Percentiles rank a stretch among this genome's conserved stretches.
Conservation (phyloP, 2,329 filamentous ascomycete species). For the Cordyceps cateniannulata region DNA sequence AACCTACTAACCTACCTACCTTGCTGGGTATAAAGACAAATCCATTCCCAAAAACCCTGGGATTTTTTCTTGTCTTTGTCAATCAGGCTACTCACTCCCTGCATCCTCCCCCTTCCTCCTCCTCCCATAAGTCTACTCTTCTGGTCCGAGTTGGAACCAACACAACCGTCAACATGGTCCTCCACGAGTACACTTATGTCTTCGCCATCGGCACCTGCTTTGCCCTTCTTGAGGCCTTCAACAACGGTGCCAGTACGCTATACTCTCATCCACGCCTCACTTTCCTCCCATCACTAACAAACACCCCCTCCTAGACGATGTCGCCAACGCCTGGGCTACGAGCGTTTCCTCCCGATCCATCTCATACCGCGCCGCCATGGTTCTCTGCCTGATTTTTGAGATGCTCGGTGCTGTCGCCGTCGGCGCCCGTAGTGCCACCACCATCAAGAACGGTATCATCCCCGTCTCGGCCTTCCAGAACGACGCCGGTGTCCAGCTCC, state of each 20-base stretch:
- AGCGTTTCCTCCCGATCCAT: conserved; percentile 74
- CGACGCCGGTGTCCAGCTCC: conserved; percentile 60
- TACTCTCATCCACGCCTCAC: background rate
- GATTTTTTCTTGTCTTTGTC: background rate
- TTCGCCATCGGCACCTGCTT: conserved; percentile 72
- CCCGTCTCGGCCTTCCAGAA: conserved; percentile 50
- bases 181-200: conserved; percentile 61
- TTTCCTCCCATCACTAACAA: background rate
- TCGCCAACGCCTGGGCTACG: conserved; percentile 78
- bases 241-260: conserved; percentile 69
- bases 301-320: conserved; percentile 53
- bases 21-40: background rate
- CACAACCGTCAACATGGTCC: conserved; percentile 40
- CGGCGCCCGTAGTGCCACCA: conserved; percentile 63
- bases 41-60: background rate
- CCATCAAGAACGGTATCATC: conserved; percentile 75
- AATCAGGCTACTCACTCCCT: background rate
- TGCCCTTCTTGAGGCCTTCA: conserved; percentile 70
- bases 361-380: conserved; percentile 62
- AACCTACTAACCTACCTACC: no score
- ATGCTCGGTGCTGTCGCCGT: conserved; percentile 60
- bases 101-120: background rate
- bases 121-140: background rate
- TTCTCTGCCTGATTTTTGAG: conserved; percentile 61
- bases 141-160: background rate